A percentile compares a stretch with the other conserved stretches of the same genome.
These are phyloP conservation scores for Phytopythium litorale DNA, from an alignment of 352 stramenopile species.

Conservation along the genomic window DNA sequence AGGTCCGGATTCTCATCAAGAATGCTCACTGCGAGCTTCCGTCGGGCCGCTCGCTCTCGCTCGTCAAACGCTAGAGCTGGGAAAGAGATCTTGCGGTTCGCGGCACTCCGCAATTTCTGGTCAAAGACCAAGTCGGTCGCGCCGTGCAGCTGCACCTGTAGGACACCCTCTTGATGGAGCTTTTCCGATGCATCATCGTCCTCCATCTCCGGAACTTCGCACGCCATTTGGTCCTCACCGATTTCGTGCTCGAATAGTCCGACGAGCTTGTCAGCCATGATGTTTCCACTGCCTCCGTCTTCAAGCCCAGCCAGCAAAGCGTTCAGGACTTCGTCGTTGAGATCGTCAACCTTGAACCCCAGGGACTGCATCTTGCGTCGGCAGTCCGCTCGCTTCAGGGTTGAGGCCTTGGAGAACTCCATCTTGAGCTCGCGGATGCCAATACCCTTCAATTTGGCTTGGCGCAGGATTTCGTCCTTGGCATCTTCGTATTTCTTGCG, in stretches of 20 bases:
- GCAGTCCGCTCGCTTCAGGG: slow-evolving; percentile 51
- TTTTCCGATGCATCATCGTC: slow-evolving; percentile 65
- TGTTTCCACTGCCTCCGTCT: slow-evolving; percentile 24
- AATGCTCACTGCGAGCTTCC: slow-evolving; percentile 26
- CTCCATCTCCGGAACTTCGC: slow-evolving; percentile 72
- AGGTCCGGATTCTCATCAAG: slow-evolving; percentile 36
- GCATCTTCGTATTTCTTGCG: slow-evolving; percentile 62
- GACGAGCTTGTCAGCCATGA: slow-evolving; percentile 49
- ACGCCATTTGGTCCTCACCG: slow-evolving; percentile 69
- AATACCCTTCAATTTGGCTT: slow-evolving; percentile 62
- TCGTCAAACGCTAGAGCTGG: slow-evolving; percentile 26
- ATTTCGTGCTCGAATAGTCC: slow-evolving; percentile 68
- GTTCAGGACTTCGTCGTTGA: slow-evolving; percentile 72
- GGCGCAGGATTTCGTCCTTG: slow-evolving; percentile 64
- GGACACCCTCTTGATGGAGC: slow-evolving; percentile 62
- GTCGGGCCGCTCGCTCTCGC: slow-evolving; percentile 21
- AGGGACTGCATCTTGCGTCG: slow-evolving; percentile 55
- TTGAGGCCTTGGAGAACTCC: slow-evolving; percentile 55
- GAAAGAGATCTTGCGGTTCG: slow-evolving; percentile 30
- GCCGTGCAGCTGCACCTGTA: slow-evolving; percentile 53
- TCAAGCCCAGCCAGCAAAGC: slow-evolving; percentile 57
- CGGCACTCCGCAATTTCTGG: slow-evolving; percentile 6
- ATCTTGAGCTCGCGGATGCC: slow-evolving; percentile 58
- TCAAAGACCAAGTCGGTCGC: slow-evolving; percentile 45
- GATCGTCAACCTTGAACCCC: slow-evolving; percentile 61